Conservation (phyloP, 1,284 basidiomycete genomes). For the Hortiboletus rubellus region DNA sequence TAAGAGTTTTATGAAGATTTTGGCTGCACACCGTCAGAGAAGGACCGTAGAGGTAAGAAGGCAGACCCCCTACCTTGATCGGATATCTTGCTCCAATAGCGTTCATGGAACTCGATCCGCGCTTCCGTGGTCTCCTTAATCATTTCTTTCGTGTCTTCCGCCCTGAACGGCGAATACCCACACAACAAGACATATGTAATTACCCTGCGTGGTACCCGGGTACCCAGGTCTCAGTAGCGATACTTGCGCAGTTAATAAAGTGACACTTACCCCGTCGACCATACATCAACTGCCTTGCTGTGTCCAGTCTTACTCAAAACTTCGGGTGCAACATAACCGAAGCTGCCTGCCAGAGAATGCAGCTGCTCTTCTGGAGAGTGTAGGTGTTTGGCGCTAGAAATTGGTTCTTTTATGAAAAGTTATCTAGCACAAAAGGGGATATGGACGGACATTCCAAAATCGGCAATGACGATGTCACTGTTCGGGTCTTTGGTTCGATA, state of each 20-base stretch:
- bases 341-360: constrained; percentile 81
- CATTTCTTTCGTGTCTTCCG: constrained; percentile 76
- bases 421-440: neutral
- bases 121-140: constrained; percentile 82
- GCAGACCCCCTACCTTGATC: constrained; percentile 51
- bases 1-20: constrained; percentile 78
- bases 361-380: constrained; percentile 78
- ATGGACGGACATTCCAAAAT: constrained; percentile 89
- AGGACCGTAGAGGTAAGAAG: neutral
- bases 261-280: constrained; percentile 81
- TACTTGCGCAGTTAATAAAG: neutral
- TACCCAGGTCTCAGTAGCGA: neutral
- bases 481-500: constrained; percentile 75
- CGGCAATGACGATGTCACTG: constrained; percentile 87
- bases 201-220: constrained; percentile 50
- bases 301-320: constrained; percentile 84
- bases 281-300: constrained; percentile 90
- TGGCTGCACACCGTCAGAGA: constrained; percentile 51
- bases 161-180: constrained; percentile 92
- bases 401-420: neutral
- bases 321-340: constrained; percentile 95
- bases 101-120: constrained; percentile 87
- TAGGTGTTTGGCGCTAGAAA: constrained; percentile 77
- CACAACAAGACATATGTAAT: constrained; percentile 93
- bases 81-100: constrained; percentile 92